A percentile compares a stretch with the other conserved stretches of the same genome.
Evolutionary conservation across 2,329 filamentous ascomycete species (phyloP).

Genomic region (Beauveria australis): DNA sequence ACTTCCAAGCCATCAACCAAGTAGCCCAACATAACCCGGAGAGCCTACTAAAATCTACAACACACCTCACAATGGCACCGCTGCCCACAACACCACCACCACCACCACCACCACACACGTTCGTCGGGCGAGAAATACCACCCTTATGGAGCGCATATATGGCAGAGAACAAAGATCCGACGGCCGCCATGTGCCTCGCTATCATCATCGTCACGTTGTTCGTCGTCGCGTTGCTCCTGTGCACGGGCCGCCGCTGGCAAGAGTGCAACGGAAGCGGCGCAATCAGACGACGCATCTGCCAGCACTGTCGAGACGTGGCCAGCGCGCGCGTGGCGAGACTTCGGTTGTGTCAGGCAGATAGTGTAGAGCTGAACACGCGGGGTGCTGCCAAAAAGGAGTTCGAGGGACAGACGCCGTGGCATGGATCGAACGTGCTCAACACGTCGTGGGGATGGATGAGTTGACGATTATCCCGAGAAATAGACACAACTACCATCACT

Average conservation of each 20-base stretch:
- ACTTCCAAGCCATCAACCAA: no score
- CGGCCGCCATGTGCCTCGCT: neutral
- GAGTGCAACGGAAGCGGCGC: neutral
- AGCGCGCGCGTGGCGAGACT: neutral
- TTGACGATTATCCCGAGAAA: neutral
- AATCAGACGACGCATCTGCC: neutral
- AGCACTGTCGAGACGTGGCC: neutral
- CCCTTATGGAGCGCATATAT: neutral
- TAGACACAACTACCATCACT: neutral
- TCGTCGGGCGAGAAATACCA: neutral
- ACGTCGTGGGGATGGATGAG: constrained; percentile 11
- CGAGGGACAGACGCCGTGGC: neutral
- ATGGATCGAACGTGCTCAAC: constrained; percentile 10
- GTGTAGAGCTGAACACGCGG: neutral
- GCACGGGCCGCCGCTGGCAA: neutral
- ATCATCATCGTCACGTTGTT: neutral
- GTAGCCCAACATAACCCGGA: neutral
- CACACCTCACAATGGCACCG: neutral
- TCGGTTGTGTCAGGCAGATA: neutral
- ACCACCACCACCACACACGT: neutral
- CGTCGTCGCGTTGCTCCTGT: neutral
- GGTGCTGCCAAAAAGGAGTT: neutral
- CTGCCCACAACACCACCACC: neutral
- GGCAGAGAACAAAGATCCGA: neutral
- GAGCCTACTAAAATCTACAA: neutral